Conservation (phyloP, 2,329 filamentous ascomycete genomes). For the Triangularia verruculosa region DNA sequence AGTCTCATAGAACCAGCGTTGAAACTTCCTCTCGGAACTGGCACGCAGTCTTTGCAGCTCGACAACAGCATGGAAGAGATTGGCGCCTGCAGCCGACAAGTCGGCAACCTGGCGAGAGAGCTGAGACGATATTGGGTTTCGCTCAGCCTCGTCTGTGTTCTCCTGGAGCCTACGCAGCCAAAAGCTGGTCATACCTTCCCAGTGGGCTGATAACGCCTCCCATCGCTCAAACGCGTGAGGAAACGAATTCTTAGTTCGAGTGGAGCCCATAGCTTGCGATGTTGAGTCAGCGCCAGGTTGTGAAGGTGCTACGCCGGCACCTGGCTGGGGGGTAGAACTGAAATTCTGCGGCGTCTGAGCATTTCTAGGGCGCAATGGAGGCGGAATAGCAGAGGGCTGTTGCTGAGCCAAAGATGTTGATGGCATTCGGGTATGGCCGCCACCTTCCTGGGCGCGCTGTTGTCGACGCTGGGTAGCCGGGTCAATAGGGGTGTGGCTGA, state of each 20-base stretch:
- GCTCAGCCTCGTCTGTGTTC: conserved; percentile 79
- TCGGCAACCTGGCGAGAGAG: conserved; percentile 93
- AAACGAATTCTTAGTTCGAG: conserved; percentile 66
- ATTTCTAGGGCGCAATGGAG: conserved; percentile 28
- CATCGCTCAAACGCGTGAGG: conserved; percentile 97
- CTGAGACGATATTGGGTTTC: conserved; percentile 80
- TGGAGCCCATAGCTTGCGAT: conserved; percentile 30
- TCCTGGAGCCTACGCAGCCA: conserved; percentile 93
- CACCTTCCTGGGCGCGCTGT: conserved; percentile 33
- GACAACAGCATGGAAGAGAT: conserved; percentile 95
- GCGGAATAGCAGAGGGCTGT: conserved; percentile 17
- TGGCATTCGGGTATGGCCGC: conserved; percentile 21
- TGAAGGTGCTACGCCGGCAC: conserved; percentile 16
- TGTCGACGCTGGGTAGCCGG: conserved; percentile 35
- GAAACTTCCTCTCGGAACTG: conserved; percentile 95
- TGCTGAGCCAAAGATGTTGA: conserved; percentile 20
- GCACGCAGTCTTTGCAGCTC: conserved; percentile 91
- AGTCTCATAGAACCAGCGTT: conserved; percentile 98
- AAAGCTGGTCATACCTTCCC: conserved; percentile 95
- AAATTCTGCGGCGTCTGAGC: conserved; percentile 30
- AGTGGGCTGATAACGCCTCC: conserved; percentile 95
- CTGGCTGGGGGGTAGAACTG: conserved; percentile 16
- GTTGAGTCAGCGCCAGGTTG: conserved; percentile 35
- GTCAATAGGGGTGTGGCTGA: conserved; percentile 35
- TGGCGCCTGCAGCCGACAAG: conserved; percentile 93